Percentiles rank a stretch among this genome's conserved stretches.
Evolutionary conservation across 192 early-diverging fungal species (phyloP).

Genomic region (Rhizoclosmatium globosum): DNA sequence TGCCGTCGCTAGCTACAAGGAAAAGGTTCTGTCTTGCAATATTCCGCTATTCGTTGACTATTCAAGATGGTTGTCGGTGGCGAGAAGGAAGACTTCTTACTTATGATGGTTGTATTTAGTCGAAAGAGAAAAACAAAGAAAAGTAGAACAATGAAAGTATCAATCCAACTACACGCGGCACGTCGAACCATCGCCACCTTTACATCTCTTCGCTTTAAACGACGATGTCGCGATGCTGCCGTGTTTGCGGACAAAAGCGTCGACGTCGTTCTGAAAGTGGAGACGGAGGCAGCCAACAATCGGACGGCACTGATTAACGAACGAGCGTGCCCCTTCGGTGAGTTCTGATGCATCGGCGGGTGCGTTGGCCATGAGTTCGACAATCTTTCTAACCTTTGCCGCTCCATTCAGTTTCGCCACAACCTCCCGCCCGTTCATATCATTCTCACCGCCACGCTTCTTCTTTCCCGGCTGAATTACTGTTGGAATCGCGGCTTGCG

Average conservation of each 20-base stretch:
- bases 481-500: neutral
- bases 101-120: too few species aligned
- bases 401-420: neutral
- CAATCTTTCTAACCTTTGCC: neutral
- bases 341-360: neutral
- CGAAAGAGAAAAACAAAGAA: too few species aligned
- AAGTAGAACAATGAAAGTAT: too few species aligned
- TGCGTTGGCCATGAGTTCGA: neutral
- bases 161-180: too few species aligned
- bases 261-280: neutral
- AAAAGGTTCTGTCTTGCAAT: too few species aligned
- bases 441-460: neutral
- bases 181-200: too few species aligned
- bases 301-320: neutral
- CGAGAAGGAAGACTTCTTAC: too few species aligned
- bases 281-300: neutral
- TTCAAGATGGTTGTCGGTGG: too few species aligned
- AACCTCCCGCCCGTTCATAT: neutral
- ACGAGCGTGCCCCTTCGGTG: neutral
- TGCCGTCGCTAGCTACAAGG: too few species aligned
- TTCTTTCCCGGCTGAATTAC: neutral
- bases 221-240: too few species aligned
- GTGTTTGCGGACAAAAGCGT: neutral
- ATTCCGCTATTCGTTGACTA: too few species aligned
- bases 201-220: too few species aligned